Evolutionary conservation across 106 monocot species (phyloP).

Genomic region (Phalaenopsis aphrodite): DNA sequence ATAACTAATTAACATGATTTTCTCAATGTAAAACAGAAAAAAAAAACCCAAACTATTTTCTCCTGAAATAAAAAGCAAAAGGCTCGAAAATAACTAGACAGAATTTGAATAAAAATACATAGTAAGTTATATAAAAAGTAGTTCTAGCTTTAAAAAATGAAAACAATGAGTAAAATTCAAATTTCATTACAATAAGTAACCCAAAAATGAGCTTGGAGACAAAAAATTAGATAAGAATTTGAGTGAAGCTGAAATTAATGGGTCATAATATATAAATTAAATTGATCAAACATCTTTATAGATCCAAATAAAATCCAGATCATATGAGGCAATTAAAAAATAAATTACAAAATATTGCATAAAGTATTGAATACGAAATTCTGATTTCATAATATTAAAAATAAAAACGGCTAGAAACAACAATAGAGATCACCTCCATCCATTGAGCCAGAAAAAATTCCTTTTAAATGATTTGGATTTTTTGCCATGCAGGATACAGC

Average conservation of each 20-base stretch:
- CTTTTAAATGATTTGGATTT: conserved; percentile 89
- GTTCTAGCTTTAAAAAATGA: not conserved
- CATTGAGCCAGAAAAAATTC: conserved; percentile 90
- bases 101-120: not conserved
- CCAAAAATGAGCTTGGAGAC: not conserved
- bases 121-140: not conserved
- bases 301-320: not conserved
- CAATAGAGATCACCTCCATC: conserved; percentile 55
- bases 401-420: not conserved
- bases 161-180: not conserved
- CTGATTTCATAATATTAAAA: not conserved
- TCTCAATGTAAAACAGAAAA: not conserved
- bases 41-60: not conserved
- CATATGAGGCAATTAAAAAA: not conserved
- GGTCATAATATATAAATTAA: not conserved
- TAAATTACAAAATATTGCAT: not conserved
- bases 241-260: not conserved
- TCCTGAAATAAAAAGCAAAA: not conserved
- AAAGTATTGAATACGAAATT: not conserved
- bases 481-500: conserved; percentile 89
- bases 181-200: not conserved
- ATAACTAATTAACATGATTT: not conserved
- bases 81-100: not conserved
- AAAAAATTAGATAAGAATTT: not conserved
- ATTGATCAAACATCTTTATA: not conserved